Evolutionary conservation across 805 yeast species (phyloP).

Genomic region (Hanseniaspora nectarophila): DNA sequence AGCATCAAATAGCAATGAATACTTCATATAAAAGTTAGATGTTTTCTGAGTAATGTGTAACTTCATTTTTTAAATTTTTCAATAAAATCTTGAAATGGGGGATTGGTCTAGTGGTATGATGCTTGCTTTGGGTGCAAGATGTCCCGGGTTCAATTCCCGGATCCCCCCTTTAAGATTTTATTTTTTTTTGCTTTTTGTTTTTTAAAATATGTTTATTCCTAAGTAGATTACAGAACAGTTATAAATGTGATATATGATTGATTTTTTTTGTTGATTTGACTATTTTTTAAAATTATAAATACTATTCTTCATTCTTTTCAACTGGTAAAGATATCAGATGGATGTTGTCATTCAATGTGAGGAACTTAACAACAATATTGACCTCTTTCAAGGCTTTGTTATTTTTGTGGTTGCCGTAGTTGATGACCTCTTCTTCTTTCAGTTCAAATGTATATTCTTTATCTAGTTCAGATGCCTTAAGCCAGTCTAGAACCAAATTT

Average conservation of each 20-base stretch:
- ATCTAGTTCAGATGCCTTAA: not conserved
- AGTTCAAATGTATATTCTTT: not conserved
- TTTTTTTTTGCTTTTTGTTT: constrained; percentile 1
- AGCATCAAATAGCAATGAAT: too few species aligned
- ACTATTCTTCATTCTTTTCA: constrained; percentile 1
- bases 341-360: constrained; percentile 10
- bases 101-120: constrained; percentile 47
- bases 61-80: not conserved
- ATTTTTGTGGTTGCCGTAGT: not conserved
- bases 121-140: constrained; percentile 49
- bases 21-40: too few species aligned
- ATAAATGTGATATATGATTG: too few species aligned
- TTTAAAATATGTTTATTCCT: too few species aligned
- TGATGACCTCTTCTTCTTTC: constrained; percentile 1
- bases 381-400: not conserved
- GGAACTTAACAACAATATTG: constrained; percentile 5
- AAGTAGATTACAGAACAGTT: too few species aligned
- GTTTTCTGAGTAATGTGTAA: not conserved
- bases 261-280: too few species aligned
- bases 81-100: constrained; percentile 20
- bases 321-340: constrained; percentile 8
- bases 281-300: too few species aligned
- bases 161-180: constrained; percentile 26
- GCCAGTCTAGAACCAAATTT: constrained; percentile 3
- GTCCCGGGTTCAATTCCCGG: constrained; percentile 49